A percentile compares a stretch with the other conserved stretches of the same genome.
These are phyloP conservation scores for Chaetomium olivaceum DNA, from an alignment of 2,329 filamentous ascomycete species.

Conservation along the genomic window DNA sequence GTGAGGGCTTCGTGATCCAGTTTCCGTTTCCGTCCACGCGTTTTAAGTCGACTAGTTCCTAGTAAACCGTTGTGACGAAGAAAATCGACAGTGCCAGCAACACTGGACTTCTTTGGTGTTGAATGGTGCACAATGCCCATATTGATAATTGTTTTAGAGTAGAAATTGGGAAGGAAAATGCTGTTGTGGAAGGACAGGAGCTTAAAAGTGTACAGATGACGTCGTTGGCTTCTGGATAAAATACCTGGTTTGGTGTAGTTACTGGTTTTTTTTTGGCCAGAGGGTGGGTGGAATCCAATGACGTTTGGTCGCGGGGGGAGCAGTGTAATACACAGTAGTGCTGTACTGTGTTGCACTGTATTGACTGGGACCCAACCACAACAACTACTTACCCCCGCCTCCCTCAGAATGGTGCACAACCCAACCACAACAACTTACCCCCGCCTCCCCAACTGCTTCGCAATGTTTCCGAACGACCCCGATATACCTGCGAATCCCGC, in stretches of 20 bases:
- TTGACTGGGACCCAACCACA: too few relatives aligned
- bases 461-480: too few relatives aligned
- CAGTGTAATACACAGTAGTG: background rate
- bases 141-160: background rate
- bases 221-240: background rate
- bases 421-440: too few relatives aligned
- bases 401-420: too few relatives aligned
- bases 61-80: background rate
- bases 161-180: background rate
- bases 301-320: too few relatives aligned
- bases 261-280: background rate
- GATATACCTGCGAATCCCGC: too few relatives aligned
- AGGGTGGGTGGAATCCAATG: too few relatives aligned
- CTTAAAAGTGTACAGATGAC: background rate
- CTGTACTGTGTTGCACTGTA: too few relatives aligned
- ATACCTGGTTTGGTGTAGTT: slow-evolving; percentile 4
- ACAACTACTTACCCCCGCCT: too few relatives aligned
- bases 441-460: too few relatives aligned
- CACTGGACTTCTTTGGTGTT: background rate
- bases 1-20: background rate
- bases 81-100: background rate
- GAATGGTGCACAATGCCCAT: background rate
- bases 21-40: background rate
- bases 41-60: background rate
- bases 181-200: background rate